A percentile compares a stretch with the other conserved stretches of the same genome.
Evolutionary conservation across 2,329 filamentous ascomycete genomes (phyloP).

Genomic region (Bipolaris sorokiniana): DNA sequence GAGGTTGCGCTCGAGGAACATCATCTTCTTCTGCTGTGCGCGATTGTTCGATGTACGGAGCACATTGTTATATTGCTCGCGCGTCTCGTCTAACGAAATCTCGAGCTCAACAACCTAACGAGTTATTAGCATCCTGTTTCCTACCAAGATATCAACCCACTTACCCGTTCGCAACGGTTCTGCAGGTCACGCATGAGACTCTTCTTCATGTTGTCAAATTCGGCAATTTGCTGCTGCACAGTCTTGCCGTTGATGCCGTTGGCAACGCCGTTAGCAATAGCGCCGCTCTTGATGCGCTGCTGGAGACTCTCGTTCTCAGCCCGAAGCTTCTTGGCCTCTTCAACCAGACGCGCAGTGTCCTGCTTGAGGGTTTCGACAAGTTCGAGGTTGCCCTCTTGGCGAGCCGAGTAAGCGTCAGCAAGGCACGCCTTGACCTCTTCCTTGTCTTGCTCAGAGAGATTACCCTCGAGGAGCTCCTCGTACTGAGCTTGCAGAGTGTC

Average conservation of each 20-base stretch:
- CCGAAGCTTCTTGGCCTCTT: slow-evolving; percentile 83
- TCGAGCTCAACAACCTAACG: slow-evolving; percentile 83
- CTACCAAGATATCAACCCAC: slow-evolving; percentile 24
- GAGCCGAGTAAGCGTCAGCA: slow-evolving; percentile 76
- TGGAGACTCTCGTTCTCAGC: slow-evolving; percentile 81
- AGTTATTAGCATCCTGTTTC: slow-evolving; percentile 25
- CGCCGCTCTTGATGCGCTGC: slow-evolving; percentile 70
- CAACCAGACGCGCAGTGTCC: slow-evolving; percentile 76
- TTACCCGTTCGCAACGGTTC: slow-evolving; percentile 90
- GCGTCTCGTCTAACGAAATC: slow-evolving; percentile 94
- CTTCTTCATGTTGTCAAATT: slow-evolving; percentile 99
- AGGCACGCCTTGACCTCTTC: slow-evolving; percentile 84
- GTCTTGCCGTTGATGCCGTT: slow-evolving; percentile 79
- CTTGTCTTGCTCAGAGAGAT: slow-evolving; percentile 77
- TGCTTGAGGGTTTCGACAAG: slow-evolving; percentile 77
- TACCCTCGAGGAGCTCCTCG: slow-evolving; percentile 79
- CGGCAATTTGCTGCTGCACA: slow-evolving; percentile 94
- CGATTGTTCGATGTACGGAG: slow-evolving; percentile 96
- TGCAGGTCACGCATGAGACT: slow-evolving; percentile 97
- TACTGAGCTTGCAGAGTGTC: slow-evolving; percentile 80
- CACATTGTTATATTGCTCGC: slow-evolving; percentile 99
- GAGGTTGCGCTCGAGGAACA: slow-evolving; percentile 95
- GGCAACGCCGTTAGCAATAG: slow-evolving; percentile 64
- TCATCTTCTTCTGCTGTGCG: slow-evolving; percentile 99
- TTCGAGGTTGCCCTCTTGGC: slow-evolving; percentile 74